These are phyloP conservation scores for Eimeria praecox DNA, from an alignment of 169 alveolate genomes.

Conservation along the genomic window DNA sequence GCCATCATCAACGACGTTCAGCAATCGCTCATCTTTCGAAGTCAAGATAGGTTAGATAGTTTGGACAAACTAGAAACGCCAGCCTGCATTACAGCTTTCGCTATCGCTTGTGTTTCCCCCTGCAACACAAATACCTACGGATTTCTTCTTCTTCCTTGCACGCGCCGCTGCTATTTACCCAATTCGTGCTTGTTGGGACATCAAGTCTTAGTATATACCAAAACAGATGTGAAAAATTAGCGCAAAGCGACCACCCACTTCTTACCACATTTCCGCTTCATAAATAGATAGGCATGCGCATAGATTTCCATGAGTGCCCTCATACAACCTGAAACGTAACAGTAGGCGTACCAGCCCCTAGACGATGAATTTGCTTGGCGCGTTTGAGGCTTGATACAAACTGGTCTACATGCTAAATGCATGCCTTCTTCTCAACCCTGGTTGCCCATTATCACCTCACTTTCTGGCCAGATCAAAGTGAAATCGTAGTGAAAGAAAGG, in stretches of 20 bases:
- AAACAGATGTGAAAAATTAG: not conserved
- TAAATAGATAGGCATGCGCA: not conserved
- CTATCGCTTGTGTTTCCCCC: not conserved
- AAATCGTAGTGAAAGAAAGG: not conserved
- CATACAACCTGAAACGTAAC: not conserved
- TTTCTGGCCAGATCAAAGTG: not conserved
- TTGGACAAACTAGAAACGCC: not conserved
- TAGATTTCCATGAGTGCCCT: not conserved
- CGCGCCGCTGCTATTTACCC: not conserved
- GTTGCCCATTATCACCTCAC: not conserved
- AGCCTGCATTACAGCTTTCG: not conserved
- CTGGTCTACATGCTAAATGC: not conserved
- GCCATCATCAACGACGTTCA: too few relatives aligned
- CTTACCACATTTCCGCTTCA: not conserved
- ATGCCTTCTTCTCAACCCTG: too few relatives aligned
- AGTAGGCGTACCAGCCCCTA: not conserved
- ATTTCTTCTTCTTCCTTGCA: not conserved
- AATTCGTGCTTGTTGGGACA: not conserved
- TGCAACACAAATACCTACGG: not conserved
- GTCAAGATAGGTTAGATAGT: too few relatives aligned
- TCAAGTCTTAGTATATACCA: too few relatives aligned
- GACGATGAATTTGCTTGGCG: not conserved
- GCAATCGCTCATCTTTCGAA: not conserved
- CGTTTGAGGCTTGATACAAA: not conserved
- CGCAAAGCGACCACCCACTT: not conserved